A percentile compares a stretch with the other conserved stretches of the same genome.
phyloP scores from a whole-genome alignment of 257 asterid species.

The Ligustrum vulgare region DNA sequence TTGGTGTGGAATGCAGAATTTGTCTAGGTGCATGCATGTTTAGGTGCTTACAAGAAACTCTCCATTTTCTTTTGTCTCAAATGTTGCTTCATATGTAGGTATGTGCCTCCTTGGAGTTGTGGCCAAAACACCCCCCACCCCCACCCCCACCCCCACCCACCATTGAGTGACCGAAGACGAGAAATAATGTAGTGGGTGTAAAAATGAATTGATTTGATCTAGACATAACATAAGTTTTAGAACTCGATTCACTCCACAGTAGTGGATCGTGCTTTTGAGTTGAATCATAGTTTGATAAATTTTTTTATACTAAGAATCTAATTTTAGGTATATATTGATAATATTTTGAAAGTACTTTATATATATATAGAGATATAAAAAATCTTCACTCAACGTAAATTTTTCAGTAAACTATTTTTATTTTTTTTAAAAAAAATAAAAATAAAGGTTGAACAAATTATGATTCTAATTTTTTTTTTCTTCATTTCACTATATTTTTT shows the following conservation, averaged over 20 bases:
- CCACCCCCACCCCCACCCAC: too few relatives aligned
- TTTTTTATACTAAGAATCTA: too few relatives aligned
- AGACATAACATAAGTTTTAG: too few relatives aligned
- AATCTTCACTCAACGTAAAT: too few relatives aligned
- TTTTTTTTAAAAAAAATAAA: too few relatives aligned
- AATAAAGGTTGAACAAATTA: too few relatives aligned
- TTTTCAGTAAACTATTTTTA: too few relatives aligned
- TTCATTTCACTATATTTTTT: background rate
- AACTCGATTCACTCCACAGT: background rate
- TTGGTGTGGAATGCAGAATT: slow-evolving; percentile 5
- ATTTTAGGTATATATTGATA: too few relatives aligned
- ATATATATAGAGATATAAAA: too few relatives aligned
- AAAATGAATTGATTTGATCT: background rate
- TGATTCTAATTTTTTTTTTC: background rate
- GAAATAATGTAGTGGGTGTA: background rate
- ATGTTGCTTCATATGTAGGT: slow-evolving; percentile 26
- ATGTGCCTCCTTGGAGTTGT: slow-evolving; percentile 17
- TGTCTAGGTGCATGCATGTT: slow-evolving; percentile 26
- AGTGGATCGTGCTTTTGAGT: background rate
- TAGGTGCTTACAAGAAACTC: slow-evolving; percentile 27
- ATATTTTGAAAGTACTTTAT: too few relatives aligned
- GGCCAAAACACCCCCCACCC: background rate
- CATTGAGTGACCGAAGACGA: too few relatives aligned
- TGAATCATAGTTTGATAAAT: too few relatives aligned
- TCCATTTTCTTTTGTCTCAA: slow-evolving; percentile 30